Evolutionary conservation across 805 yeast genomes (phyloP).

Genomic region (Lachancea dasiensis): DNA sequence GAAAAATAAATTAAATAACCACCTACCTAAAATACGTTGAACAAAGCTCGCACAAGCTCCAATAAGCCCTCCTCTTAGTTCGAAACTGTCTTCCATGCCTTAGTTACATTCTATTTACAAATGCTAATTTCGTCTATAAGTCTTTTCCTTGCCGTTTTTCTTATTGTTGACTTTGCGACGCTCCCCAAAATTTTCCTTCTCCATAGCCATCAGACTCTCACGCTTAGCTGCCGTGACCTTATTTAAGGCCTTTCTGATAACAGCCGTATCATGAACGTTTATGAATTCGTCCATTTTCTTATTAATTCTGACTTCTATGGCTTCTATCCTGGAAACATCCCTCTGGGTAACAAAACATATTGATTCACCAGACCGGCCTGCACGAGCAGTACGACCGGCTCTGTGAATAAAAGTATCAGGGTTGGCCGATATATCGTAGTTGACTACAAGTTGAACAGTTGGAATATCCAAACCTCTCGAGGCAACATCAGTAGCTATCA

Average conservation of each 20-base stretch:
- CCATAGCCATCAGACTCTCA: slow-evolving; percentile 92
- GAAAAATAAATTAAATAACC: no score
- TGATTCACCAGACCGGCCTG: slow-evolving; percentile 84
- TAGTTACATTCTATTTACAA: no score
- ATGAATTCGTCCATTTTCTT: slow-evolving; percentile 74
- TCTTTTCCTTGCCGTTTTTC: slow-evolving; percentile 25
- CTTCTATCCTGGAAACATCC: slow-evolving; percentile 73
- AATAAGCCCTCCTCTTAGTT: no score
- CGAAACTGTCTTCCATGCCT: no score
- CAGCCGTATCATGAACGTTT: slow-evolving; percentile 64
- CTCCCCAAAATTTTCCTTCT: slow-evolving; percentile 82
- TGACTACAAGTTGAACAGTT: slow-evolving; percentile 79
- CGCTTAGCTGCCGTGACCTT: slow-evolving; percentile 77
- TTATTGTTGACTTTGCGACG: slow-evolving; percentile 44
- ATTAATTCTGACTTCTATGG: slow-evolving; percentile 81
- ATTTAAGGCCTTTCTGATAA: slow-evolving; percentile 66
- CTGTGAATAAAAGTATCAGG: slow-evolving; percentile 95
- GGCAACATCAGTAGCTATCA: slow-evolving; percentile 96
- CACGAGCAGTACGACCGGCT: slow-evolving; percentile 99
- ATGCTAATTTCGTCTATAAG: slow-evolving; percentile 11
- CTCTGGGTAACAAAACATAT: slow-evolving; percentile 78
- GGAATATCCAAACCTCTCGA: slow-evolving; percentile 98
- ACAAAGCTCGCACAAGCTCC: no score
- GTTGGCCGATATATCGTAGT: slow-evolving; percentile 91
- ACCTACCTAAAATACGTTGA: no score